Evolutionary conservation across 805 yeast species (phyloP).

Genomic region (Hemisphaericaspora nanyangensis): DNA sequence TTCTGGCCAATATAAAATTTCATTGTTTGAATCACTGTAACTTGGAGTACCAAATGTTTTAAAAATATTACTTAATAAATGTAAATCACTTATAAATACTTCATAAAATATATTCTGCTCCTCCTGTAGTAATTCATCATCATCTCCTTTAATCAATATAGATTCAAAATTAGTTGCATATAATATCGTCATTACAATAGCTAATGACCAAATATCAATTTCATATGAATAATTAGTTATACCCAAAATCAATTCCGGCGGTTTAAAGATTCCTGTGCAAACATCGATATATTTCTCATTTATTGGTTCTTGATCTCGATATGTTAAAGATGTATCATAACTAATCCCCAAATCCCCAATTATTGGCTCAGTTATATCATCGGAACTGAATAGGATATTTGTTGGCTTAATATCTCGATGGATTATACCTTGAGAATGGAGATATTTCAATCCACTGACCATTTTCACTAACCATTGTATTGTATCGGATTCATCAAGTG

Average conservation of each 20-base stretch:
- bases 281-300: slow-evolving; percentile 57
- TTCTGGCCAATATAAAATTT: slow-evolving; percentile 32
- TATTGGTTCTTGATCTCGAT: slow-evolving; percentile 8
- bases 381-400: slow-evolving; percentile 27
- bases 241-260: slow-evolving; percentile 72
- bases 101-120: slow-evolving; percentile 34
- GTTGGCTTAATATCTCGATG: slow-evolving; percentile 42
- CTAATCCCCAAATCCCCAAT: slow-evolving; percentile 66
- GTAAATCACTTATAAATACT: slow-evolving; percentile 51
- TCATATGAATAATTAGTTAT: slow-evolving; percentile 48
- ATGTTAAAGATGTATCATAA: slow-evolving; percentile 17
- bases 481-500: slow-evolving; percentile 2
- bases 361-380: slow-evolving; percentile 21
- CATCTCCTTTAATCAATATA: slow-evolving; percentile 19
- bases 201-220: slow-evolving; percentile 73
- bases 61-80: slow-evolving; percentile 53
- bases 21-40: slow-evolving; percentile 8
- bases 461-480: slow-evolving; percentile 8
- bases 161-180: slow-evolving; percentile 31
- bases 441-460: slow-evolving; percentile 20
- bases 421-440: slow-evolving; percentile 32
- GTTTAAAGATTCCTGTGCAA: slow-evolving; percentile 62
- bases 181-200: slow-evolving; percentile 55
- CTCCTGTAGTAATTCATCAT: slow-evolving; percentile 21
- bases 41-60: slow-evolving; percentile 60